Percentiles rank a stretch among this genome's conserved stretches.
Evolutionary conservation across 2,329 filamentous ascomycete species (phyloP).

Genomic region (Emmonsiellopsis sp.): DNA sequence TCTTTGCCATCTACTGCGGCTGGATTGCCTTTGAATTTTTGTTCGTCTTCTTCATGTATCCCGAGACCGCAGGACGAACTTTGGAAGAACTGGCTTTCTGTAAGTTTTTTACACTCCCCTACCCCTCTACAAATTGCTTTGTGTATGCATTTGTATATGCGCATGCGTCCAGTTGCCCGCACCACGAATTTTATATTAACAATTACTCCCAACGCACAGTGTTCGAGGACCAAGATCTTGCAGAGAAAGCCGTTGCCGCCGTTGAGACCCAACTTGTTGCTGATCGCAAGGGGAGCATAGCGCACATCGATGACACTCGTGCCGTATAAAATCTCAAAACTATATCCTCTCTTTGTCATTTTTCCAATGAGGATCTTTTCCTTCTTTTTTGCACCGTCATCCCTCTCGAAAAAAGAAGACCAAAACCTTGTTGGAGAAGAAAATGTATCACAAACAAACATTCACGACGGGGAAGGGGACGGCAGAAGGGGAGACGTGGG

Average conservation of each 20-base stretch:
- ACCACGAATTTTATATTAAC: neutral
- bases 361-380: too few species aligned
- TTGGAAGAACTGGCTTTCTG: conserved; percentile 39
- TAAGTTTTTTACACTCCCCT: conserved; percentile 16
- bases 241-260: conserved; percentile 26
- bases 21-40: conserved; percentile 33
- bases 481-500: too few species aligned
- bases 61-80: conserved; percentile 33
- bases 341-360: too few species aligned
- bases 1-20: conserved; percentile 34
- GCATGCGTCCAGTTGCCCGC: neutral
- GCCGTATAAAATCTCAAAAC: too few species aligned
- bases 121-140: conserved; percentile 6
- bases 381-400: too few species aligned
- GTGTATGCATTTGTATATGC: neutral
- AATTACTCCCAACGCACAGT: conserved; percentile 15
- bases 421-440: too few species aligned
- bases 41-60: conserved; percentile 38
- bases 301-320: neutral
- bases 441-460: too few species aligned
- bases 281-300: conserved; percentile 9
- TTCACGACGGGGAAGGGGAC: too few species aligned
- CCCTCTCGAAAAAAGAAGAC: too few species aligned
- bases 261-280: conserved; percentile 27
- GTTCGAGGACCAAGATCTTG: conserved; percentile 28